Base-by-base conservation (phyloP, 2,329 filamentous ascomycete genomes). In the Aspergillus transmontanensis region DNA sequence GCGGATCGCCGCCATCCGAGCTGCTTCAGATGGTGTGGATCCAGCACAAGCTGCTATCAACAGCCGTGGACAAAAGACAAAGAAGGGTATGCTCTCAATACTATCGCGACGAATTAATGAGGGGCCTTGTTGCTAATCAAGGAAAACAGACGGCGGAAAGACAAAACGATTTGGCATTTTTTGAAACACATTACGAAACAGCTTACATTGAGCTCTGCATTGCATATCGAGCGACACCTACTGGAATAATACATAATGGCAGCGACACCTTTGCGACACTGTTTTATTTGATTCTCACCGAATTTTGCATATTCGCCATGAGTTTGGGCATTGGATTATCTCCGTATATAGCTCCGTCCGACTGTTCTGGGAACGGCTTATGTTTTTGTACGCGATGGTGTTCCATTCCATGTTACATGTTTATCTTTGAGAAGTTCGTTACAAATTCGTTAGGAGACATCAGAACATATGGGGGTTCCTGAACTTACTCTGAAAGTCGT, bases 1-100 rank as follows among this genome's bases (percentile, higher is more conserved):
- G 72, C 87, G 95, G 30, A 84, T 99, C 59, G 88, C 90, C 23
- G 92, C 93, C 46, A 99, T 99, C 65, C 87, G 91, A 65, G 90
- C 91, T 10, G 94, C 95, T 12, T 91, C 94, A 6, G 85, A 85
- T 5, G 87, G 86, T 4, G 81, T 72, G 4, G 75, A 76, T 62
- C 77, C 77, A 34, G 69, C 66, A 12, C 68, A 69, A 54, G 71
- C 69, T 34, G 71, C 71, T 30, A 69, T 69, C 6, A 67, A 61
- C 36, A 69, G 68, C 21, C 59, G 58, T 36, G 64, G 59, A 59
- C 41, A 63, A 26, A 61, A 63, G 21, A 34, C 51, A n/a, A 60
- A 60, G 55, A 68, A 66, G 56, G 61, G 64, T 48, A 57, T 50
- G 53, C 43, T 36, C 39, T 51, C 45, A 39, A 43, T n/a, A 21